Evolutionary conservation across 163 green algal species (phyloP), one percentile per base, ranked within the genome.

Genomic region (Scenedesmus sp.): DNA sequence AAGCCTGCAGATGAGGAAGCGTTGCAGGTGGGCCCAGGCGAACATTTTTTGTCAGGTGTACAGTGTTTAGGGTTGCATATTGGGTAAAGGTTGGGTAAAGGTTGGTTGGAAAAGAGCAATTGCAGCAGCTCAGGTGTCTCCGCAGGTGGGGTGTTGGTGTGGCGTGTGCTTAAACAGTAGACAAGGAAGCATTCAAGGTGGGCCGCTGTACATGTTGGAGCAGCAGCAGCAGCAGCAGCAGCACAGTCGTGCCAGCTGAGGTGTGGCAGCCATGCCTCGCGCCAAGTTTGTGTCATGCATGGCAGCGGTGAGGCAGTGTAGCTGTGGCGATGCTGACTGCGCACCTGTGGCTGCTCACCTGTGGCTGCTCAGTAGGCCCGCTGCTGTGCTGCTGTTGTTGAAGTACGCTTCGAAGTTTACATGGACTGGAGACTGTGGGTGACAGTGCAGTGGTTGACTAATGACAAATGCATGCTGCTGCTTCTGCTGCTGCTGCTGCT

Each of bases 1-100:
- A n/a, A 82, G 73, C 73, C 73, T 51, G 40, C 82, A 22, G 83
- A 89, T 46, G 59, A 81, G n/a, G 83, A 59, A 24, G 59, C 61
- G 16, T 1, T 81, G 24, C 37, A 61, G 83, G 83, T 89, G 44
- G 51, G 53, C 1, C 0, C n/a, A 13, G 61, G 13, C 15, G 15
- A 12, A 56, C 0, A 13, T 56, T 56, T 56, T 12, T 56, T 56
- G 15, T 13, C 13, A 56, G 65, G 18, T 40, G 30, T 40, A 20
- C 30, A 40, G 30, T 26, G 3, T 76, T 40, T 1, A 40, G 6
- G 26, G 30, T 9, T 76, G 26, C 7, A 1, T 24, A 26, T 26
- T n/a, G n/a, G 9, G 18, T 26, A 0, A 68, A 7, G 18, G 0
- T 68, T 68, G 3, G 15, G 56, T 26, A 30, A 30, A 13, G 26